phyloP scores from a whole-genome alignment of 2,329 filamentous ascomycete species.

The Aspergillus pseudoterreus region DNA sequence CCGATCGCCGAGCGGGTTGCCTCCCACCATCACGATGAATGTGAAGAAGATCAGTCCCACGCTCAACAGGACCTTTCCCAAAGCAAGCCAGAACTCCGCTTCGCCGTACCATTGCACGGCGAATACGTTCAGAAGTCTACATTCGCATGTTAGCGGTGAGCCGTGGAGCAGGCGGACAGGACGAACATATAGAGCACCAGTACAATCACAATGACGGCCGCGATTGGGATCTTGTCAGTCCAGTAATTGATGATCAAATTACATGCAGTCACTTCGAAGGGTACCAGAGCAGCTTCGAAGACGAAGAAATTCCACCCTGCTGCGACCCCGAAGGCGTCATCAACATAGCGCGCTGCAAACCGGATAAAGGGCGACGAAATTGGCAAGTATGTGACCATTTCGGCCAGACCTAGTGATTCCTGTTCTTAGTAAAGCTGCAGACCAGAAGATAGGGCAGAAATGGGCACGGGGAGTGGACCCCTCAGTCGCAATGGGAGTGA shows the following conservation, averaged over 20 bases:
- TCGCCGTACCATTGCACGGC: conserved; percentile 73
- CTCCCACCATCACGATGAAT: conserved; percentile 78
- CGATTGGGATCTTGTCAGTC: conserved; percentile 45
- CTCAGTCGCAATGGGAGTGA: conserved; percentile 7
- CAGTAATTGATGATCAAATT: conserved; percentile 50
- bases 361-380: conserved; percentile 47
- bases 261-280: conserved; percentile 51
- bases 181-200: conserved; percentile 44
- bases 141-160: background rate
- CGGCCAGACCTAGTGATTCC: conserved; percentile 38
- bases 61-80: conserved; percentile 70
- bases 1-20: conserved; percentile 67
- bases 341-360: conserved; percentile 46
- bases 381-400: conserved; percentile 50
- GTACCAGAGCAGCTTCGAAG: conserved; percentile 49
- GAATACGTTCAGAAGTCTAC: conserved; percentile 59
- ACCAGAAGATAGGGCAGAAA: conserved; percentile 7
- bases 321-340: conserved; percentile 47
- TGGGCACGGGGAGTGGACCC: background rate
- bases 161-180: background rate
- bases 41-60: conserved; percentile 71
- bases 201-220: conserved; percentile 45
- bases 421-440: conserved; percentile 19
- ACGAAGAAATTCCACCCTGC: conserved; percentile 52
- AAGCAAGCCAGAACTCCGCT: conserved; percentile 69